phyloP scores from a whole-genome alignment of 1,284 basidiomycete species.

The Trametes versicolor region DNA sequence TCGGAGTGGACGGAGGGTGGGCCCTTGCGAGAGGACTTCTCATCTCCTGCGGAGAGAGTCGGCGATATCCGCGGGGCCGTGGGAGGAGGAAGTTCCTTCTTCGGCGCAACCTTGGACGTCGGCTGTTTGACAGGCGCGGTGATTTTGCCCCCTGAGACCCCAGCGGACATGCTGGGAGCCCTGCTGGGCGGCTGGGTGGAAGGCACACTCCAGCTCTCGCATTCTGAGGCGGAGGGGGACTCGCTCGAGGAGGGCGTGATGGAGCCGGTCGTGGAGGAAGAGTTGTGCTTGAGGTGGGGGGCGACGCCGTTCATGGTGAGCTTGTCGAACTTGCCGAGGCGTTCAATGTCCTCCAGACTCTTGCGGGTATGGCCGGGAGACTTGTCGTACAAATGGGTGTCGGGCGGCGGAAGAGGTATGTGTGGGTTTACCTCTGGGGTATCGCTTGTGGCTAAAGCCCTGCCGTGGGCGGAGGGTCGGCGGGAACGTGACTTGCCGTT shows the following conservation, averaged over 20 bases:
- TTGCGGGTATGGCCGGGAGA: slow-evolving; percentile 63
- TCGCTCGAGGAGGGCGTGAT: slow-evolving; percentile 50
- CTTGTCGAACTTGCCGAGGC: slow-evolving; percentile 29
- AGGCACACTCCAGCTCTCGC: slow-evolving; percentile 68
- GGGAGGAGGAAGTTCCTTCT: slow-evolving; percentile 39
- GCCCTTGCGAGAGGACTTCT: slow-evolving; percentile 41
- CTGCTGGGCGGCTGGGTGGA: slow-evolving; percentile 65
- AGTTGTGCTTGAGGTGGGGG: slow-evolving; percentile 42
- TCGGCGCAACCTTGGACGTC: slow-evolving; percentile 39
- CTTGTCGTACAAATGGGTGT: slow-evolving; percentile 60
- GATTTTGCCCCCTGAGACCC: slow-evolving; percentile 59
- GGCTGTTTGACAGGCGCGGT: slow-evolving; percentile 32
- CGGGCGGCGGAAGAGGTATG: slow-evolving; percentile 65
- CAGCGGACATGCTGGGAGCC: slow-evolving; percentile 60
- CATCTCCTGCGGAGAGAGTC: slow-evolving; percentile 40
- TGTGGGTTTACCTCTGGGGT: slow-evolving; percentile 30
- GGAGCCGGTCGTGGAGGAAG: slow-evolving; percentile 48
- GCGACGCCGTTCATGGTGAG: slow-evolving; percentile 32
- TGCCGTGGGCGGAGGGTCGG: slow-evolving; percentile 28
- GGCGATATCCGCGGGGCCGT: slow-evolving; percentile 43
- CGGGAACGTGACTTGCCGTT: slow-evolving; percentile 32
- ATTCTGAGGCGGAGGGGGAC: slow-evolving; percentile 64
- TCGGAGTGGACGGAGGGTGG: slow-evolving; percentile 63
- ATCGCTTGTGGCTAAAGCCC: slow-evolving; percentile 31
- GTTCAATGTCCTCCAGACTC: slow-evolving; percentile 49